A percentile compares a stretch with the other conserved stretches of the same genome.
Evolutionary conservation across 2,329 filamentous ascomycete genomes (phyloP).

Genomic region (Aspergillus chevalieri): DNA sequence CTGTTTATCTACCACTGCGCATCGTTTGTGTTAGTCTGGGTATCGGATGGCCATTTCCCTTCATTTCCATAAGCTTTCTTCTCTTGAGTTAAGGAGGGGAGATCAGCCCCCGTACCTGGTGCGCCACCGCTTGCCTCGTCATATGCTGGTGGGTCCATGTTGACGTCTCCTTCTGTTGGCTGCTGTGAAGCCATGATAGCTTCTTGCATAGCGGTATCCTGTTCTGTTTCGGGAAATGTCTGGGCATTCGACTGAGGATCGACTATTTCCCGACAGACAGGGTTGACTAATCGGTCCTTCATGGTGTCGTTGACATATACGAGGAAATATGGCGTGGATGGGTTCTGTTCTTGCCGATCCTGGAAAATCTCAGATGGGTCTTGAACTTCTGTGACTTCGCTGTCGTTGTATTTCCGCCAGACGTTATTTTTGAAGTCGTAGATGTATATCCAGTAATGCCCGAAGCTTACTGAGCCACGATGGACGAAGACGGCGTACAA

Average conservation of each 20-base stretch:
- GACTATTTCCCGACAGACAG: constrained; percentile 46
- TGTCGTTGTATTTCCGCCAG: constrained; percentile 95
- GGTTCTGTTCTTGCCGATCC: constrained; percentile 53
- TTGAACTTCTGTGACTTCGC: constrained; percentile 62
- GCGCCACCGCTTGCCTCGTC: constrained; percentile 14
- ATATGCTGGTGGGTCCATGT: constrained; percentile 26
- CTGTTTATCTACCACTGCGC: constrained; percentile 24
- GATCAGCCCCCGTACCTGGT: constrained; percentile 24
- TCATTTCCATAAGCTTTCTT: constrained; percentile 1
- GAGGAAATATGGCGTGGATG: constrained; percentile 74
- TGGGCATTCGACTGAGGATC: constrained; percentile 9
- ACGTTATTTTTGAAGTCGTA: constrained; percentile 73
- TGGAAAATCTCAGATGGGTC: constrained; percentile 64
- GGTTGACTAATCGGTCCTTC: constrained; percentile 54
- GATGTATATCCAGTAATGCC: constrained; percentile 97
- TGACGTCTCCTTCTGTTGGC: constrained; percentile 15
- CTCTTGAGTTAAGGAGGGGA: constrained; percentile 4
- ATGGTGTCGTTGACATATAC: constrained; percentile 70
- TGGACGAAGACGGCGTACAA: constrained; percentile 94
- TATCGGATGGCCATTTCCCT: constrained; percentile 8
- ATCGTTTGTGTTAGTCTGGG: constrained; percentile 19
- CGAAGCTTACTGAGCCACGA: constrained; percentile 59
- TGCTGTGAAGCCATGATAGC: constrained; percentile 4
- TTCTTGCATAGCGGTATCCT: constrained; percentile 12
- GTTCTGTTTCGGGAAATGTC: constrained; percentile 1